Evolutionary conservation across 1,139 yeast species (phyloP).

Genomic region (Casaregolazyma suthepensis): DNA sequence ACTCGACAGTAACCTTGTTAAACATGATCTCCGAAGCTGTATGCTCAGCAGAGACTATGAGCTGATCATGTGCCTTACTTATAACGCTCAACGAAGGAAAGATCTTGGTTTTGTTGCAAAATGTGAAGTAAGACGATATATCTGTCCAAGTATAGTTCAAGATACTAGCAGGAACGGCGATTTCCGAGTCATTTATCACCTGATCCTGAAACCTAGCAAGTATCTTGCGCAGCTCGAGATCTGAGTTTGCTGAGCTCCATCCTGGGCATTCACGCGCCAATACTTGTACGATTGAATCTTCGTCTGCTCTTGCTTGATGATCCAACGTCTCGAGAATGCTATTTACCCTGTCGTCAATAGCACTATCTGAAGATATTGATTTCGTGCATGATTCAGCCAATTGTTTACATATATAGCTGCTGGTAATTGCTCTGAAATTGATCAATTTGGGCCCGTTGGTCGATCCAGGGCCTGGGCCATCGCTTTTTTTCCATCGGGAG

Average conservation of each 20-base stretch:
- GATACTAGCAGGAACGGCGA: conserved; percentile 1
- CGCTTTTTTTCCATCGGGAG: background rate
- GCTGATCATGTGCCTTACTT: background rate
- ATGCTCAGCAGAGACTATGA: background rate
- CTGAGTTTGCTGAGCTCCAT: conserved; percentile 6
- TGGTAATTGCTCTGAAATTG: background rate
- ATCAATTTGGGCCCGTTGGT: background rate
- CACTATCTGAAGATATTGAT: background rate
- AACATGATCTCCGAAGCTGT: conserved; percentile 3
- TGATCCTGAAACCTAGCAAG: conserved; percentile 3
- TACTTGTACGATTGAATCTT: background rate
- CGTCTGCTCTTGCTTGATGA: background rate
- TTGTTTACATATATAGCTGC: background rate
- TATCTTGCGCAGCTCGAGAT: background rate
- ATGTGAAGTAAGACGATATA: background rate
- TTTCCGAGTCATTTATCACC: conserved; percentile 1
- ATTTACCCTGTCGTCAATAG: background rate
- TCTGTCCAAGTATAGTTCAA: conserved; percentile 3
- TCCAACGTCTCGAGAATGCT: conserved; percentile 1
- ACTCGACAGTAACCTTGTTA: conserved; percentile 4
- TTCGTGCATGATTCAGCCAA: background rate
- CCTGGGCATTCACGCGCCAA: conserved; percentile 5
- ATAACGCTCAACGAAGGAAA: conserved; percentile 3
- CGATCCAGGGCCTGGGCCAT: background rate
- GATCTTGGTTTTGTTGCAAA: conserved; percentile 7